Evolutionary conservation across 306 rosid genomes (phyloP).

Genomic region (Dicorynia guianensis): DNA sequence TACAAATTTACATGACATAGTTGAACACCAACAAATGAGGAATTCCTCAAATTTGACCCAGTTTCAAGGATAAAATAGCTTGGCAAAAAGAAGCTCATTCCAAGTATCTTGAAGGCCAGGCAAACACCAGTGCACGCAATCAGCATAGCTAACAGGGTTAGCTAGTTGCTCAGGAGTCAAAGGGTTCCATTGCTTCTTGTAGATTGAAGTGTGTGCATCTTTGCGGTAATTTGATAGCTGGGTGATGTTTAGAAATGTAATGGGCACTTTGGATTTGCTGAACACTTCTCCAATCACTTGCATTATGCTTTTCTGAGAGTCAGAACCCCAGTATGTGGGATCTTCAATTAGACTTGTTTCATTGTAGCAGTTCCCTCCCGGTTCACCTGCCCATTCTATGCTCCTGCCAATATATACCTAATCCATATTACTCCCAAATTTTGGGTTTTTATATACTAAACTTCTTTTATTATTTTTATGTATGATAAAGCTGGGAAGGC

Average conservation of each 20-base stretch:
- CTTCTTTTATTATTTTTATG: not conserved
- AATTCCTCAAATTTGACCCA: not conserved
- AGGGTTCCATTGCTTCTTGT: slow-evolving; percentile 94
- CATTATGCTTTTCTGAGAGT: slow-evolving; percentile 76
- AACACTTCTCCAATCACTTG: slow-evolving; percentile 81
- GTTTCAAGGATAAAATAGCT: slow-evolving; percentile 72
- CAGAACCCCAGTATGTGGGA: slow-evolving; percentile 82
- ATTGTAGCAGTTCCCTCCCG: slow-evolving; percentile 81
- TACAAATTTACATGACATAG: not conserved
- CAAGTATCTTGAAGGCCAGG: slow-evolving; percentile 99
- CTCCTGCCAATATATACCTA: slow-evolving; percentile 57
- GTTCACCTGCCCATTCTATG: slow-evolving; percentile 83
- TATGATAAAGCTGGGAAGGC: not conserved
- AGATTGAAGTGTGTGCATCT: slow-evolving; percentile 93
- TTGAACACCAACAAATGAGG: not conserved
- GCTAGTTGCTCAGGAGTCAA: slow-evolving; percentile 79
- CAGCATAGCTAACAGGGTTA: slow-evolving; percentile 88
- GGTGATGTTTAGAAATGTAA: slow-evolving; percentile 86
- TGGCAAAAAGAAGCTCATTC: slow-evolving; percentile 94
- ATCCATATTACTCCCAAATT: slow-evolving; percentile 20
- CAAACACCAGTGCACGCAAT: slow-evolving; percentile 95
- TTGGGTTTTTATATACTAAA: not conserved
- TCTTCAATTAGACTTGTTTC: slow-evolving; percentile 75
- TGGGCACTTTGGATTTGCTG: slow-evolving; percentile 64
- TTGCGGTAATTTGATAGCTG: slow-evolving; percentile 81